Conservation (phyloP, 495 filamentous ascomycete genomes). For the Penicillium paxilli region DNA sequence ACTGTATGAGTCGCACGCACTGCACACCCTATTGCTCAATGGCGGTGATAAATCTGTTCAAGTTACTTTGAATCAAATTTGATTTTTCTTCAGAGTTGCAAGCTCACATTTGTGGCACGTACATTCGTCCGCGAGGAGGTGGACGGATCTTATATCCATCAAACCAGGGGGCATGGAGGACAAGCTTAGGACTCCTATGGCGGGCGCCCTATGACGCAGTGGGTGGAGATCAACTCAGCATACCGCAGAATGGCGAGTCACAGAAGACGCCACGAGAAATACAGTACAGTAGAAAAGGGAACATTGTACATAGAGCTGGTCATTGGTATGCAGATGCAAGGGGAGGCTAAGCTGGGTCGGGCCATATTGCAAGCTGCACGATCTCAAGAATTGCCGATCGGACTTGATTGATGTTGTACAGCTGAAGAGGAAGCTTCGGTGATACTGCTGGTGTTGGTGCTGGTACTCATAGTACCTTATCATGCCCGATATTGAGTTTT, state of each 20-base stretch:
- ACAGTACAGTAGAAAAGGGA: background rate
- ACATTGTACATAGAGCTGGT: background rate
- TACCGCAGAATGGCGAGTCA: conserved; percentile 9
- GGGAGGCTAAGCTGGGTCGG: conserved; percentile 18
- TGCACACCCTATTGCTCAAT: too few relatives aligned
- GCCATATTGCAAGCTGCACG: conserved; percentile 18
- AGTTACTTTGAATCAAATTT: background rate
- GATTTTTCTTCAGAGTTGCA: background rate
- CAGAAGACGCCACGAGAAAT: background rate
- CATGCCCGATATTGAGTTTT: too few relatives aligned
- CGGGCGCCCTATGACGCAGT: conserved; percentile 26
- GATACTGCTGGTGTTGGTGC: too few relatives aligned
- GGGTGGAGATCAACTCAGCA: conserved; percentile 16
- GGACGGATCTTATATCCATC: conserved; percentile 14
- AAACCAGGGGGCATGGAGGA: conserved; percentile 11
- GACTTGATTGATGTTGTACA: conserved; percentile 15
- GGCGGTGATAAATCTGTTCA: too few relatives aligned
- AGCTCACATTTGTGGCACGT: conserved; percentile 13
- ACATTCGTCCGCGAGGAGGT: conserved; percentile 2
- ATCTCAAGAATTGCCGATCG: conserved; percentile 24
- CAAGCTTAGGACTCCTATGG: conserved; percentile 12
- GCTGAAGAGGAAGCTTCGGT: background rate
- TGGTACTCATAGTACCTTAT: too few relatives aligned
- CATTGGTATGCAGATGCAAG: conserved; percentile 24
- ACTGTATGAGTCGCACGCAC: too few relatives aligned